These are phyloP conservation scores for Pythium brachiatum DNA, from an alignment of 352 stramenopile species.

Conservation along the genomic window DNA sequence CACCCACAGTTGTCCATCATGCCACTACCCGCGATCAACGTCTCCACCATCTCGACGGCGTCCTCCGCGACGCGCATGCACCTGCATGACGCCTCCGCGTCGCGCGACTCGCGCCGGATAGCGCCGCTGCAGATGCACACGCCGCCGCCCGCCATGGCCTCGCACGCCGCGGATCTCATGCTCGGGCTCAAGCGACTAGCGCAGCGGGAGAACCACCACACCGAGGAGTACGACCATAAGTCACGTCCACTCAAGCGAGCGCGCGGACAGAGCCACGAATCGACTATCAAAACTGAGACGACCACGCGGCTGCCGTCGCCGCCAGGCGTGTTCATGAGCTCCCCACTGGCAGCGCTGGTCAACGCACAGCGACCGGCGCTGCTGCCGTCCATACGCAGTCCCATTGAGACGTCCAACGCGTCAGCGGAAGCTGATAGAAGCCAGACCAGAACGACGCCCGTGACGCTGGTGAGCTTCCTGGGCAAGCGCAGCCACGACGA, in stretches of 20 bases:
- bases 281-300: not conserved
- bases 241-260: conserved; percentile 11
- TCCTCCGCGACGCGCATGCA: too few species aligned
- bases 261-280: conserved; percentile 1
- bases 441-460: not conserved
- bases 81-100: too few species aligned
- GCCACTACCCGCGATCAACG: conserved; percentile 6
- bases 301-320: conserved; percentile 5
- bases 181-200: conserved; percentile 35
- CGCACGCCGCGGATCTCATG: conserved; percentile 30
- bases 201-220: conserved; percentile 6
- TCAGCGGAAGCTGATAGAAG: not conserved
- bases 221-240: not conserved
- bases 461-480: conserved; percentile 1
- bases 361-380: conserved; percentile 6
- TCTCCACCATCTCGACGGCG: conserved; percentile 10
- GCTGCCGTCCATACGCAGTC: conserved; percentile 7
- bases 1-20: not conserved
- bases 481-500: not conserved
- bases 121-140: not conserved
- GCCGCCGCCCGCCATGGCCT: conserved; percentile 1
- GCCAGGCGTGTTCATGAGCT: conserved; percentile 21
- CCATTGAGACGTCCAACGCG: conserved; percentile 13
- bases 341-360: conserved; percentile 16
- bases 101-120: conserved; percentile 12